Base-by-base conservation (phyloP, 371 early-diverging fungal genomes). In the Syncephalastrum sp. region DNA sequence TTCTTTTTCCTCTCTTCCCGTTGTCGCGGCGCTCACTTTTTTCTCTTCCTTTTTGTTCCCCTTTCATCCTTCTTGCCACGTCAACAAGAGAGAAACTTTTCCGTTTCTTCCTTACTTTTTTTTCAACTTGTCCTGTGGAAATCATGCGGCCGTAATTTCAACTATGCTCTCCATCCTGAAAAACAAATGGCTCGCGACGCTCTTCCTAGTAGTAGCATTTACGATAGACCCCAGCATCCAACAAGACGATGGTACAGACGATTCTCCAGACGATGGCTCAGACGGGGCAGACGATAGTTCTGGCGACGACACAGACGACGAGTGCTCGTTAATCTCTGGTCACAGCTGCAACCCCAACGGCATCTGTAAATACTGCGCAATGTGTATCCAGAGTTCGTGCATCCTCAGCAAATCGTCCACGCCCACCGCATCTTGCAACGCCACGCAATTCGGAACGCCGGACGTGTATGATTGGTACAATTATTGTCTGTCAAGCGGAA, bases 341-440 rank as follows among this genome's bases (percentile, higher is more conserved):
- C 75, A 74, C 23, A 62, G 54, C 8, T 71, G 75, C 47, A 64
- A 62, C 41, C 47, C 60, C 47, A 65, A 68, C 43, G 77, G 74
- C 8, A 70, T 67, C 16, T 76, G 77, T 44, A 70, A 76, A 65
- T 76, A 70, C 41, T 76, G 77, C 56, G 77, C 77, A 45, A 73
- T 73, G 74, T 76, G 77, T 56, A 56, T 76, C 23, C 65, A 68
- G 52, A 68, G 68, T 41, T 68, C 67, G 14, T 76, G 77, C 60
- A 69, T 76, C 19, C 45, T 67, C 21, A 69, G 63, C 29, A 68
- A 68, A 44, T 43, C 64, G 5, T 48, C 60, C 4, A 45, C 65
- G 10, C 43, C 47, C 21, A 60, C 50, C 21, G 41, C 48, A 25
- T 50, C 45, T 10, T 75, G 72, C 42, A 72, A 65, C 50, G 53